Conservation (phyloP, 371 early-diverging fungal species). For the Caulochytrium protostelioides region DNA sequence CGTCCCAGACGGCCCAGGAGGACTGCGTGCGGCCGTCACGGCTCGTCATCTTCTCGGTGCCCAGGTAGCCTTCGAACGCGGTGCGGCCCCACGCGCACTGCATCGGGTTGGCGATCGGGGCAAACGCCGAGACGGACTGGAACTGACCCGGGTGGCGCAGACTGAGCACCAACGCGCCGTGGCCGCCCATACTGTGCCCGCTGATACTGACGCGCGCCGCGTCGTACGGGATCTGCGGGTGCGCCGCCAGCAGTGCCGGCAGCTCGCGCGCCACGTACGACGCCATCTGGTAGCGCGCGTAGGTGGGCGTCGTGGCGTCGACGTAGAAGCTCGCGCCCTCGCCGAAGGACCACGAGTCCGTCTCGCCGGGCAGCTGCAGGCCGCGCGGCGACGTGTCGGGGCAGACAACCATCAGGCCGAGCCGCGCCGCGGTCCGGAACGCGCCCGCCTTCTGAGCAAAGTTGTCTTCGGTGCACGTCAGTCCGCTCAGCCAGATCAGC, state of each 20-base stretch:
- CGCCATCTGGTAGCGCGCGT: slow-evolving; percentile 48
- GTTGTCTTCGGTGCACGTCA: slow-evolving; percentile 65
- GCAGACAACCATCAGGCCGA: slow-evolving; percentile 46
- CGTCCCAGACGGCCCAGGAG: slow-evolving; percentile 51
- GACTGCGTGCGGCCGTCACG: slow-evolving; percentile 9
- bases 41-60: slow-evolving; percentile 22
- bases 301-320: slow-evolving; percentile 19
- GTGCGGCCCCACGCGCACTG: slow-evolving; percentile 53
- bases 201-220: slow-evolving; percentile 36
- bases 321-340: slow-evolving; percentile 63
- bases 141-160: slow-evolving; percentile 44
- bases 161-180: slow-evolving; percentile 57
- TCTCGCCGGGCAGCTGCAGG: slow-evolving; percentile 23
- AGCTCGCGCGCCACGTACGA: slow-evolving; percentile 57
- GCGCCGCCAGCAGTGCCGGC: slow-evolving; percentile 24
- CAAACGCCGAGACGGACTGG: slow-evolving; percentile 57
- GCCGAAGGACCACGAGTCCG: slow-evolving; percentile 40
- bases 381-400: slow-evolving; percentile 44
- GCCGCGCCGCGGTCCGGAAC: slow-evolving; percentile 35
- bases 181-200: slow-evolving; percentile 82
- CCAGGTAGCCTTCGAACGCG: slow-evolving; percentile 55
- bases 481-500: slow-evolving; percentile 46
- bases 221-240: slow-evolving; percentile 39
- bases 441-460: slow-evolving; percentile 66
- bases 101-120: slow-evolving; percentile 51